Evolutionary conservation across 1,284 basidiomycete genomes (phyloP).

Genomic region (Cryptococcus hybrid): DNA sequence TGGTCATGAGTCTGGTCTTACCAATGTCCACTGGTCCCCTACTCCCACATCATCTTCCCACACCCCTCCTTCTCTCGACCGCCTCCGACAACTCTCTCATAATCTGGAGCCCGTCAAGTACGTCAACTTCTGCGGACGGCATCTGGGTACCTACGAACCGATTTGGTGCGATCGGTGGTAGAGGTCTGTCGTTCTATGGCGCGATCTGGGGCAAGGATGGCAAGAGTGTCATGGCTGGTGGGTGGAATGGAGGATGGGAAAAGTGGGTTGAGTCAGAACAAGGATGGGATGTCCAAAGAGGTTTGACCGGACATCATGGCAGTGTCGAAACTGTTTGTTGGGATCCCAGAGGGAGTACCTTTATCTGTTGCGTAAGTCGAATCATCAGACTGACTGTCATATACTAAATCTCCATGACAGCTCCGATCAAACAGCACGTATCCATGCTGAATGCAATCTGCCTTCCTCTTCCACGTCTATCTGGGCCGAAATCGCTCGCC

Average conservation of each 20-base stretch:
- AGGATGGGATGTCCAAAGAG: constrained; percentile 69
- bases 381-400: background rate
- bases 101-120: constrained; percentile 75
- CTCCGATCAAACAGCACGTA: constrained; percentile 81
- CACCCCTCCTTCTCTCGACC: constrained; percentile 70
- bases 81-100: constrained; percentile 92
- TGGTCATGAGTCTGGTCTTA: constrained; percentile 90
- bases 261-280: constrained; percentile 61
- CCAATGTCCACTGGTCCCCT: constrained; percentile 76
- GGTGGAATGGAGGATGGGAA: constrained; percentile 90
- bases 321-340: constrained; percentile 75
- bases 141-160: constrained; percentile 87
- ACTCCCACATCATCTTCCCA: constrained; percentile 53
- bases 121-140: constrained; percentile 56
- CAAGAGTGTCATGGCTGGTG: constrained; percentile 72
- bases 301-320: constrained; percentile 75
- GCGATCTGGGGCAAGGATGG: constrained; percentile 63
- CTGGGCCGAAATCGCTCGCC: constrained; percentile 87
- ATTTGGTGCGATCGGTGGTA: constrained; percentile 88
- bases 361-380: constrained; percentile 70
- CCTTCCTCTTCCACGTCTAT: constrained; percentile 18
- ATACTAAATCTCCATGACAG: constrained; percentile 48
- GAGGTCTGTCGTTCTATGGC: constrained; percentile 84
- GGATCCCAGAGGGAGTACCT: constrained; percentile 83
- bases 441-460: constrained; percentile 62